These are phyloP conservation scores for Exophiala dermatitidis DNA, from an alignment of 2,329 filamentous ascomycete genomes.

Conservation along the genomic window DNA sequence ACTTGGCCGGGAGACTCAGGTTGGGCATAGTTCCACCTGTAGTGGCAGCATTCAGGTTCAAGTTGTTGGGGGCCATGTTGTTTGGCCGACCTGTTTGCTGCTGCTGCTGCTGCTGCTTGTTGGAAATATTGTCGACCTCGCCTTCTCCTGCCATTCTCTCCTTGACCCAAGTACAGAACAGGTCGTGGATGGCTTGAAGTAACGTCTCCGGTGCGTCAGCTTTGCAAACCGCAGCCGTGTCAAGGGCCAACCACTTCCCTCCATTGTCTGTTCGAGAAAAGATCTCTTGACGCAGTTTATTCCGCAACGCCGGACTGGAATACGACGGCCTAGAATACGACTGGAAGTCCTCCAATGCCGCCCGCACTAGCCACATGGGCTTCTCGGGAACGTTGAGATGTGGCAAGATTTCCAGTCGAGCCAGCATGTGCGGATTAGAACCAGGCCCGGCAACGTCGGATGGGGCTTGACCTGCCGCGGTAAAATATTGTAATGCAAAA, in stretches of 20 bases:
- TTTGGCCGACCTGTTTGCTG: background rate
- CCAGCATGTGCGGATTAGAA: slow-evolving; percentile 19
- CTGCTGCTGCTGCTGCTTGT: background rate
- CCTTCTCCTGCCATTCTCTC: slow-evolving; percentile 8
- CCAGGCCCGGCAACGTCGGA: slow-evolving; percentile 9
- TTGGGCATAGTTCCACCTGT: too few relatives aligned
- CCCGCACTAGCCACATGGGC: slow-evolving; percentile 23
- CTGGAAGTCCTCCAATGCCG: slow-evolving; percentile 25
- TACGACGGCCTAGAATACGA: slow-evolving; percentile 24
- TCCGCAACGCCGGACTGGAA: slow-evolving; percentile 14
- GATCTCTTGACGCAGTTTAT: slow-evolving; percentile 22
- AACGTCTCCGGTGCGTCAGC: slow-evolving; percentile 19
- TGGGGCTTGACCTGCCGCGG: slow-evolving; percentile 5
- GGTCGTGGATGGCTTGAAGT: slow-evolving; percentile 21
- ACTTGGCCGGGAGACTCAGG: too few relatives aligned
- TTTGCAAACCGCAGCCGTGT: slow-evolving; percentile 21
- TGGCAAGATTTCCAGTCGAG: slow-evolving; percentile 24
- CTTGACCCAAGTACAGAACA: slow-evolving; percentile 19
- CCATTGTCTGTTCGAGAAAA: slow-evolving; percentile 13
- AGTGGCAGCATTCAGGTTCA: background rate
- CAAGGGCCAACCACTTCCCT: slow-evolving; percentile 21
- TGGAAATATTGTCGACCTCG: background rate
- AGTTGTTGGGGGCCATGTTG: background rate
- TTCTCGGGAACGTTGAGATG: slow-evolving; percentile 12
- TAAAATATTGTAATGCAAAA: slow-evolving; percentile 24